Base-by-base conservation (phyloP, 352 stramenopile species). In the Blastocystis sp. region DNA sequence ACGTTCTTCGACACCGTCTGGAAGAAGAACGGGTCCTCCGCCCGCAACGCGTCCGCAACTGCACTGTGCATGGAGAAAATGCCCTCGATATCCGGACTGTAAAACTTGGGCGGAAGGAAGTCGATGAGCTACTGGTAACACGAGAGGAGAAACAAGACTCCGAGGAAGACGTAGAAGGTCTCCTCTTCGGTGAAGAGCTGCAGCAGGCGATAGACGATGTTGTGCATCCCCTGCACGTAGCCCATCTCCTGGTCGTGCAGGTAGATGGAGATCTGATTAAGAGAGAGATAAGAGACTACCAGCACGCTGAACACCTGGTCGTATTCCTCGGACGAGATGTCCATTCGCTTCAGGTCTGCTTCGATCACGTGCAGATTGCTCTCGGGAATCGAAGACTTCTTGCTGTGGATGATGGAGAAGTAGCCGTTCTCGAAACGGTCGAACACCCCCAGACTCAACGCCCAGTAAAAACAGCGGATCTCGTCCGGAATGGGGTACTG, bases 171-270 rank as follows among this genome's bases (percentile, higher is more conserved):
- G 48, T 53, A 76, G 40, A 76, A 76, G 7, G 64, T 36, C 27
- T 76, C 64, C 29, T 76, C 64, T 44, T 76, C 64, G 9, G 64
- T 57, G 38, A 76, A 76, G 16, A 76, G 16, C 34, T 76, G 36
- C 11, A 76, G 38, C 4, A 76, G 40, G 1, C 21, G 21, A 36
- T 76, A 76, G 14, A 38, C 38, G 14, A 76, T 29, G 29, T 53
- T 53, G n/a, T 76, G 64, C 64, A 76, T 76, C 1, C 64, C 64
- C 48, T 76, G 64, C 18, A 76, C 64, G 34, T 76, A 76, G 0
- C 64, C 64, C 36, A 76, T 54, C 48, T 76, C 24, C 11, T 38
- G 46, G 14, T 76, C 64, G 48, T 76, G 64, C 7, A 76, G 40
- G 27, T 76, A 76, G 42, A 76, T 76, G 3, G 64, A 76, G 0